These are phyloP conservation scores for Cerrena zonata DNA, from an alignment of 1,284 basidiomycete species.

Conservation along the genomic window DNA sequence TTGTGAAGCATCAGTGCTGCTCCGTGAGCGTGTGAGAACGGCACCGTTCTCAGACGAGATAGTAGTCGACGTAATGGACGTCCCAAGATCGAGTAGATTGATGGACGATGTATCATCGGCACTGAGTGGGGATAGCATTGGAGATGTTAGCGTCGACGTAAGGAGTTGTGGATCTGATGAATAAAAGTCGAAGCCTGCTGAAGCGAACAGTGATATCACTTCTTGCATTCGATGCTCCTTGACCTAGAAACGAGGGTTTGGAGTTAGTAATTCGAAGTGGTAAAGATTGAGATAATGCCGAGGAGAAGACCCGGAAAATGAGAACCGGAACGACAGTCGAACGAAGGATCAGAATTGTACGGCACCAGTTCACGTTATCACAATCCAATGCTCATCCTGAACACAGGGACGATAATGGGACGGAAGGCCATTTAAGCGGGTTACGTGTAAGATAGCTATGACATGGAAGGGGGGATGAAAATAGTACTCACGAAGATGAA, in stretches of 20 bases:
- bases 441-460: conserved; percentile 18
- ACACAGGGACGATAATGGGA: too few relatives aligned
- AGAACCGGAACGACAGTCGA: background rate
- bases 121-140: conserved; percentile 35
- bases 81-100: conserved; percentile 27
- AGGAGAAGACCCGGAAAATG: background rate
- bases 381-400: too few relatives aligned
- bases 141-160: conserved; percentile 29
- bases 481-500: conserved; percentile 64
- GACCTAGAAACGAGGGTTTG: conserved; percentile 40
- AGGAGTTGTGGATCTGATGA: conserved; percentile 44
- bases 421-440: background rate
- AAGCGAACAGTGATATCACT: conserved; percentile 53
- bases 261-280: background rate
- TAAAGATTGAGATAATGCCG: background rate
- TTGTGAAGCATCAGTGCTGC: conserved; percentile 30
- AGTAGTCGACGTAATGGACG: conserved; percentile 4
- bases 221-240: conserved; percentile 60
- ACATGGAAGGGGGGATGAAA: conserved; percentile 1
- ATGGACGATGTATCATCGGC: conserved; percentile 33
- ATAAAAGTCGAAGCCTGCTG: conserved; percentile 65
- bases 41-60: conserved; percentile 34
- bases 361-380: too few relatives aligned
- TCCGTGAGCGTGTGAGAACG: conserved; percentile 41
- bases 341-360: too few relatives aligned